Conservation (phyloP, 805 yeast species). For the Danielia reshetovae region DNA sequence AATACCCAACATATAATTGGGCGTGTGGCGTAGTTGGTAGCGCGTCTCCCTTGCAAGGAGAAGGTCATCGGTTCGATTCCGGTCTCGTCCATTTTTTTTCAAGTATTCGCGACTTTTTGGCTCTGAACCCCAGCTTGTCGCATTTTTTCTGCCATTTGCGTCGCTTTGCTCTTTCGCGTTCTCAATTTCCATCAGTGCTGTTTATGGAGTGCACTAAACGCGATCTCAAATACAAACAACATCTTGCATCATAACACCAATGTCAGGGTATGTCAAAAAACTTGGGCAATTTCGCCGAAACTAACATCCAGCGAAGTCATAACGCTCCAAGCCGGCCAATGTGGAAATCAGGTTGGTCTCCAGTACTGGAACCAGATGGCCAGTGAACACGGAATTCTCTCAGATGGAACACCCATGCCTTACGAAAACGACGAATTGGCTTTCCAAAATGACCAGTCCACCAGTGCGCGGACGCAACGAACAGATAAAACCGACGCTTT, state of each 20-base stretch:
- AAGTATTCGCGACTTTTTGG: too few relatives aligned
- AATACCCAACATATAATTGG: too few relatives aligned
- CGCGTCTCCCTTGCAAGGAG: constrained; percentile 77
- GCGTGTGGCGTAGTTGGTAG: constrained; percentile 84
- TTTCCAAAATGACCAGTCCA: constrained; percentile 12
- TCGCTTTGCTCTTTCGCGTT: too few relatives aligned
- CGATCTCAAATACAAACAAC: constrained; percentile 1
- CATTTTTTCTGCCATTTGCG: too few relatives aligned
- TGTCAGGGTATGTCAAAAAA: constrained; percentile 26
- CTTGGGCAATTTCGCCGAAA: too few relatives aligned
- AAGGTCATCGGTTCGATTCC: constrained; percentile 78
- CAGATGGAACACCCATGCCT: constrained; percentile 54
- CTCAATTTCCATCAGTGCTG: constrained; percentile 2
- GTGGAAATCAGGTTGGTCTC: constrained; percentile 94
- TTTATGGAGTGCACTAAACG: constrained; percentile 4
- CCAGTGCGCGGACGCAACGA: constrained; percentile 17
- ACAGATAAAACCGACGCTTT: constrained; percentile 81
- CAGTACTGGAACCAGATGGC: constrained; percentile 91
- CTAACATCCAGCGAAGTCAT: constrained; percentile 54
- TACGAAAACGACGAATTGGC: constrained; percentile 24
- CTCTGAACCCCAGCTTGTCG: too few relatives aligned
- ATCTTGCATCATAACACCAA: too few relatives aligned
- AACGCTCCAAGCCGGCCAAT: constrained; percentile 81
- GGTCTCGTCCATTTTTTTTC: constrained; percentile 55
- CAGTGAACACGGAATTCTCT: constrained; percentile 76